Evolutionary conservation across 2,329 filamentous ascomycete species (phyloP), one percentile per base, ranked within the genome.

Genomic region (Colletotrichum somersetense): DNA sequence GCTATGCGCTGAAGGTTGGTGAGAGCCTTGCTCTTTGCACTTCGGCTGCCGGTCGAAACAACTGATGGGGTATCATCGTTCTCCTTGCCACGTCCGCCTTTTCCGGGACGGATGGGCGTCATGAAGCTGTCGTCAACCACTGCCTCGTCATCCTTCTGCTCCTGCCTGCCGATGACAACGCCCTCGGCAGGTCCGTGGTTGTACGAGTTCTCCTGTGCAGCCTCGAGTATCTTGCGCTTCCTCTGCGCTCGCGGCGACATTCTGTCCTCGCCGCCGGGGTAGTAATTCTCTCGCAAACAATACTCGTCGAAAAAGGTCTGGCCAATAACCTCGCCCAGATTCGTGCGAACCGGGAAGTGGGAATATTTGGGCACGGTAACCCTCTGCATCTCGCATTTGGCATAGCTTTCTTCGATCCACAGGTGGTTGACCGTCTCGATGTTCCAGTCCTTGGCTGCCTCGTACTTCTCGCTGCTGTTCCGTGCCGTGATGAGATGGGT

Each of bases 341-440:
- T 98, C 2, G 96, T 98, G 68, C 95, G 89, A 14, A 89, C 88
- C 20, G 96, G 96, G 75, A 98, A 99, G 78, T 95, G 91, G 0
- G 89, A 94, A 79, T 97, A 99, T 74, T 92, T 91, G 11, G 88
- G 85, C 63, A 93, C 89, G 5, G 92, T 92, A 30, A 95, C 83
- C 0, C 89, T 89, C 79, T 94, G 92, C 70, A 92, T 85, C 78
- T 93, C 88, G 84, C 95, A 97, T 79, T 93, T 94, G 1, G 96
- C 94, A 79, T 98, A 99, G 81, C 95, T 97, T 79, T 99, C 96
- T 81, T 99, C 96, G 57, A 99, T 88, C 96, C 96, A 99, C 0
- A 99, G 87, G 79, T 99, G 96, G 80, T 98, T 99, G 77, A 97
- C 86, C 77, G 97, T 92, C 68, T 94, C 85, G 66, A 98, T 91